A percentile compares a stretch with the other conserved stretches of the same genome.
Conservation (phyloP, 805 yeast species). For the Pichia manshurica region DNA sequence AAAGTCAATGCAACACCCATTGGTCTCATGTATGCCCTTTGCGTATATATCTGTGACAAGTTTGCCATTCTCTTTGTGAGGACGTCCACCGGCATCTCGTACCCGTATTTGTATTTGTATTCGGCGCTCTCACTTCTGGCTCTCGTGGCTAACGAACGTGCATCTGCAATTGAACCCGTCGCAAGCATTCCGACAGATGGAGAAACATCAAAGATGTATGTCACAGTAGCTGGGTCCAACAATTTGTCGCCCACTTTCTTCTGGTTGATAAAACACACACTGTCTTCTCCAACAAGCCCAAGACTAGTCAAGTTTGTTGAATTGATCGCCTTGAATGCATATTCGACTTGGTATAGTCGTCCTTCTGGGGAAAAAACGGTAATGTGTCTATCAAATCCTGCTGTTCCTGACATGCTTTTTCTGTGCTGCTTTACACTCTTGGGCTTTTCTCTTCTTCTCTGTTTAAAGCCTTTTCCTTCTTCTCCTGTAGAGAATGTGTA, state of each 20-base stretch:
- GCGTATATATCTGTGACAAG: constrained; percentile 91
- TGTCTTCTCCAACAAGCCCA: constrained; percentile 81
- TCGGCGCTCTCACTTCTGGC: constrained; percentile 96
- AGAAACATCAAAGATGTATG: constrained; percentile 80
- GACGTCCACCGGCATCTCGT: constrained; percentile 93
- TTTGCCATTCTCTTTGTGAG: constrained; percentile 94
- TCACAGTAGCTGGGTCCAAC: constrained; percentile 79
- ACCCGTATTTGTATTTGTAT: constrained; percentile 89
- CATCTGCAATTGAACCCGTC: constrained; percentile 95
- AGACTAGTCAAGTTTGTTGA: constrained; percentile 85
- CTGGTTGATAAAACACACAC: constrained; percentile 85
- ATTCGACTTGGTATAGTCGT: constrained; percentile 93
- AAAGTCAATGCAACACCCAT: constrained; percentile 90
- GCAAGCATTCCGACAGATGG: constrained; percentile 81
- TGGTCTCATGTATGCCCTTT: constrained; percentile 98
- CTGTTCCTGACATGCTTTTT: constrained; percentile 43
- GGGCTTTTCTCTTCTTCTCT: neutral
- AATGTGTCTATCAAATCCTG: constrained; percentile 99
- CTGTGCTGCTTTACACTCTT: no score
- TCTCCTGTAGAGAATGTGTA: no score
- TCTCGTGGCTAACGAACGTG: constrained; percentile 80
- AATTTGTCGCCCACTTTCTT: constrained; percentile 95
- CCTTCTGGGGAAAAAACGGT: constrained; percentile 99
- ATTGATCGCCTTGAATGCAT: constrained; percentile 85
- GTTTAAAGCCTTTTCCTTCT: no score